Percentiles rank a stretch among this genome's conserved stretches.
Evolutionary conservation across 345 rosid species (phyloP).

Genomic region (Salix dunnii): DNA sequence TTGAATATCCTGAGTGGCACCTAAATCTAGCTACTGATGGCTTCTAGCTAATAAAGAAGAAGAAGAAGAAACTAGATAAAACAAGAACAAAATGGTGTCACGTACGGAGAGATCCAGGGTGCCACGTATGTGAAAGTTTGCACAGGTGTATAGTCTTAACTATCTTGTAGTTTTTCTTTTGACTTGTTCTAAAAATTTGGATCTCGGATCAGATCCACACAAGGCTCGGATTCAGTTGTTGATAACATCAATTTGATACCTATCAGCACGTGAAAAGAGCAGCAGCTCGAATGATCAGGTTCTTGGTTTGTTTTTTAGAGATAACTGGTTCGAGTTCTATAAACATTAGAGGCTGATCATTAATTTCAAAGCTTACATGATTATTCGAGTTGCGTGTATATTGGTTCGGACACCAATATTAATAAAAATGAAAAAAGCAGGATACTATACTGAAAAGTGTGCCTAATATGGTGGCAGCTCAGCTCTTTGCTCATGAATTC

Average conservation of each 20-base stretch:
- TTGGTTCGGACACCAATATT: no score
- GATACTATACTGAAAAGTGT: not conserved
- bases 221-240: not conserved
- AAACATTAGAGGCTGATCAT: no score
- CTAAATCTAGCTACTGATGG: not conserved
- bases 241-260: not conserved
- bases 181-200: not conserved
- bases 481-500: not conserved
- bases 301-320: no score
- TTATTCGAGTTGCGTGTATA: no score
- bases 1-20: not conserved
- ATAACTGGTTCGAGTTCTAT: no score
- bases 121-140: slow-evolving; percentile 2
- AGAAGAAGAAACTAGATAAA: not conserved
- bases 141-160: slow-evolving; percentile 5
- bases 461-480: not conserved
- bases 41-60: no score
- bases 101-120: not conserved
- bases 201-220: slow-evolving; percentile 4
- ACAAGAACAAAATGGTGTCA: not conserved
- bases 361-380: no score
- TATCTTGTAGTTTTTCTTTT: not conserved
- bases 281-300: no score
- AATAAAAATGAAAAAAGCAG: no score
- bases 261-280: not conserved